Conservation (phyloP, 2,329 filamentous ascomycete species). For the Alternaria gaisen region DNA sequence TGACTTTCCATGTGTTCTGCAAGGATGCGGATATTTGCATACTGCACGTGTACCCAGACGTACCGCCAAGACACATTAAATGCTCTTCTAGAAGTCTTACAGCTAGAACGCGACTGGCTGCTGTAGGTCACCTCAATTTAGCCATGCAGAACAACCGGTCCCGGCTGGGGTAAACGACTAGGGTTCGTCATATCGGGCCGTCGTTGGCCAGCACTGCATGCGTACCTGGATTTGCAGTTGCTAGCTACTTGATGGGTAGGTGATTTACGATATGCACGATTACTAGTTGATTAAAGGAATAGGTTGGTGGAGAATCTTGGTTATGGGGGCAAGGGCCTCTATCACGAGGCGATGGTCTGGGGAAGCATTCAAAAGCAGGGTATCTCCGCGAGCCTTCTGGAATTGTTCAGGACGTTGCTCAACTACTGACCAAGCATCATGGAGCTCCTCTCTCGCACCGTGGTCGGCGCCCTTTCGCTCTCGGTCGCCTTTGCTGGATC, state of each 20-base stretch:
- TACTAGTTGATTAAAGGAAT: constrained; percentile 34
- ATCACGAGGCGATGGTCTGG: constrained; percentile 11
- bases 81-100: constrained; percentile 29
- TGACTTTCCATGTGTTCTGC: neutral
- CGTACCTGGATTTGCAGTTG: constrained; percentile 15
- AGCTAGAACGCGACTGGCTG: constrained; percentile 16
- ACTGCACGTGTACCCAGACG: constrained; percentile 1
- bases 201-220: constrained; percentile 23
- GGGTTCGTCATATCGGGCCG: constrained; percentile 33
- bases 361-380: constrained; percentile 23
- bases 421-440: constrained; percentile 26
- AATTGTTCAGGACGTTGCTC: constrained; percentile 19
- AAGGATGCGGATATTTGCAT: constrained; percentile 12
- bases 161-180: constrained; percentile 4
- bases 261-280: constrained; percentile 12
- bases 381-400: constrained; percentile 11
- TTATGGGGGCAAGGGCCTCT: constrained; percentile 17
- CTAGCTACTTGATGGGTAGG: neutral
- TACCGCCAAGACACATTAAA: constrained; percentile 20
- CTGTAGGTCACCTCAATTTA: constrained; percentile 33
- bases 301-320: constrained; percentile 6
- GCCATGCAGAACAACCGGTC: constrained; percentile 43
- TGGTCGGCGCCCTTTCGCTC: constrained; percentile 38
- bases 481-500: constrained; percentile 30
- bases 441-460: constrained; percentile 41